phyloP scores from a whole-genome alignment of 257 asterid genomes.

The Nicotiana otophora region DNA sequence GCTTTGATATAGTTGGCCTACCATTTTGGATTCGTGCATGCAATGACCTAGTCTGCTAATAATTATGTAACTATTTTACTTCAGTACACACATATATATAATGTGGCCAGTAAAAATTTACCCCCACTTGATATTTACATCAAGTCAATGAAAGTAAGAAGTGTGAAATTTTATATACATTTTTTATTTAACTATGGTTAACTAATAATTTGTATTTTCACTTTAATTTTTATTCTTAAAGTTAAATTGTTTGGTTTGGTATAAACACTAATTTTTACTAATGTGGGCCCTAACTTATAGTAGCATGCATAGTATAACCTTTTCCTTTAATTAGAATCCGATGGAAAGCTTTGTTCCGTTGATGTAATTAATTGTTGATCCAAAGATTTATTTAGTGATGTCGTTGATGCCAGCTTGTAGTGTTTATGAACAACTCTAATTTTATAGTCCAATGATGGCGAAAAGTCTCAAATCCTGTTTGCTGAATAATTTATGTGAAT shows the following conservation, averaged over 20 bases:
- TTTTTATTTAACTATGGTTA: no score
- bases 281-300: not conserved
- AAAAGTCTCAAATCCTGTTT: not conserved
- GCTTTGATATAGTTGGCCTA: not conserved
- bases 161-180: no score
- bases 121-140: no score
- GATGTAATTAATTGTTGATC: not conserved
- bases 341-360: not conserved
- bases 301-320: not conserved
- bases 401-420: conserved; percentile 1
- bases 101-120: no score
- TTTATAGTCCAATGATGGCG: not conserved
- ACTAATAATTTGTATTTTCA: no score
- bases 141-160: no score
- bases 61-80: not conserved
- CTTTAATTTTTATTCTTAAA: no score
- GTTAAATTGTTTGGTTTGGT: no score
- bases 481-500: no score
- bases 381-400: not conserved
- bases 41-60: not conserved
- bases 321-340: not conserved
- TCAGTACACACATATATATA: not conserved
- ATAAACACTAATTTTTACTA: no score
- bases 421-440: not conserved
- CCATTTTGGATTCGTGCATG: not conserved